A percentile compares a stretch with the other conserved stretches of the same genome.
phyloP scores from a whole-genome alignment of 768 basidiomycete species.

The Termitomyces sp. region DNA sequence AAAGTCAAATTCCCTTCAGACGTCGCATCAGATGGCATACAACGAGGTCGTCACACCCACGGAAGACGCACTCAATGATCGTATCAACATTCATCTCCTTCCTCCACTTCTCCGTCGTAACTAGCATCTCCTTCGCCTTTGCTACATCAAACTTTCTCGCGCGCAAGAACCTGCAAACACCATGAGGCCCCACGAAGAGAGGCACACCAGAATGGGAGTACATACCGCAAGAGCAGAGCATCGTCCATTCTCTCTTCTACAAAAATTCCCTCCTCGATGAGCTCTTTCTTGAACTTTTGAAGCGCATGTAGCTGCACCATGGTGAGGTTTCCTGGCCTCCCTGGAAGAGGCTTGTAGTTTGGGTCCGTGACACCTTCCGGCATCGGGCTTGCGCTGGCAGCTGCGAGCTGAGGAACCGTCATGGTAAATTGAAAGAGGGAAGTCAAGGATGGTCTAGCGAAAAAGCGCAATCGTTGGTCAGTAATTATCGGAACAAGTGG shows the following conservation, averaged over 20 bases:
- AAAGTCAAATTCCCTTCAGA: slow-evolving; percentile 74
- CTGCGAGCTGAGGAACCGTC: background rate
- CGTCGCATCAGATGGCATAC: background rate
- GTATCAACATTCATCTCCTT: slow-evolving; percentile 80
- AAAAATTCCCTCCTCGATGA: slow-evolving; percentile 55
- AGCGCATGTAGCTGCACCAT: slow-evolving; percentile 56
- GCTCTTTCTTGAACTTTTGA: slow-evolving; percentile 58
- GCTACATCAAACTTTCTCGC: slow-evolving; percentile 88
- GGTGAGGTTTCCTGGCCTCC: slow-evolving; percentile 71
- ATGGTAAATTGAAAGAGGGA: background rate
- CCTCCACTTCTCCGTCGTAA: slow-evolving; percentile 83
- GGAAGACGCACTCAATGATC: slow-evolving; percentile 48
- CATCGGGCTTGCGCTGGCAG: slow-evolving; percentile 49
- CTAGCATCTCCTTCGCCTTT: slow-evolving; percentile 81
- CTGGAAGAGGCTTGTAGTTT: slow-evolving; percentile 60
- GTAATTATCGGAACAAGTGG: too few species aligned
- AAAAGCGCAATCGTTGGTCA: background rate
- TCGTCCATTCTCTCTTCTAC: slow-evolving; percentile 67
- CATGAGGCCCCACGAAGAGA: background rate
- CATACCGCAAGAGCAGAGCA: slow-evolving; percentile 54
- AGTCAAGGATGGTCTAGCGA: too few species aligned
- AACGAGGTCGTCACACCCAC: too few species aligned
- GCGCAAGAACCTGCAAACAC: slow-evolving; percentile 66
- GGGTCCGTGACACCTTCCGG: slow-evolving; percentile 58
- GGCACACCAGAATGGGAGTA: background rate